phyloP scores from a whole-genome alignment of 2,329 filamentous ascomycete species.

The Sporothrix euskadiensis region DNA sequence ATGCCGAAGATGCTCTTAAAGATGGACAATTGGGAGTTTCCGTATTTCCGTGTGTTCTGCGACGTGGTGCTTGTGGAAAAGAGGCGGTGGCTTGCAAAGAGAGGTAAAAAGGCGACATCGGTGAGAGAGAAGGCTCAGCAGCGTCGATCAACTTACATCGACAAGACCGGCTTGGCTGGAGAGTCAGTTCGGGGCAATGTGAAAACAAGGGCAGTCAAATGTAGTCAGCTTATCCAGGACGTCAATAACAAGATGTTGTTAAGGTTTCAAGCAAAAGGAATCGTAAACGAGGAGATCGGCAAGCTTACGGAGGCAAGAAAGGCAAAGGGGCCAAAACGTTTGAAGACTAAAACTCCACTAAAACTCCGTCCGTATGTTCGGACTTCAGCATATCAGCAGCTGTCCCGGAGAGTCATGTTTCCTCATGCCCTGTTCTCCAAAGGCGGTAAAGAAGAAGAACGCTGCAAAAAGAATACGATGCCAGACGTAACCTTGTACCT shows the following conservation, averaged over 20 bases:
- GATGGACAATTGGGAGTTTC: not conserved
- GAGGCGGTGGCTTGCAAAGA: not conserved
- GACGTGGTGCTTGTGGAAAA: not conserved
- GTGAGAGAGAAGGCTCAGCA: not conserved
- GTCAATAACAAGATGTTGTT: not conserved
- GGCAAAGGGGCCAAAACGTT: not conserved
- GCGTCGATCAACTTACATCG: not conserved
- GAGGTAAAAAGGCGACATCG: not conserved
- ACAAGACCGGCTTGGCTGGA: not conserved
- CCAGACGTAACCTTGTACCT: not conserved
- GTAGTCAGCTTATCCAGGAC: not conserved
- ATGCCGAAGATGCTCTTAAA: not conserved
- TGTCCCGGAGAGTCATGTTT: slow-evolving; percentile 6
- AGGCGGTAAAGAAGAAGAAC: not conserved
- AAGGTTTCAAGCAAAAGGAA: not conserved
- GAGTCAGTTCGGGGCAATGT: not conserved
- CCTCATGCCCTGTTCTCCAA: not conserved
- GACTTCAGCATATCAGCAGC: not conserved
- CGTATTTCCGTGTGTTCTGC: not conserved
- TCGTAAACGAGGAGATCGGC: slow-evolving; percentile 14
- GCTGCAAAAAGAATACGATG: not conserved
- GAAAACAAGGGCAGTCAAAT: not conserved
- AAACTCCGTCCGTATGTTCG: not conserved
- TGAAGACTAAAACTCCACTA: not conserved
- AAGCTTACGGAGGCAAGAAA: not conserved